Base-by-base conservation (phyloP, 345 rosid species). In the Salix koriyanagi region DNA sequence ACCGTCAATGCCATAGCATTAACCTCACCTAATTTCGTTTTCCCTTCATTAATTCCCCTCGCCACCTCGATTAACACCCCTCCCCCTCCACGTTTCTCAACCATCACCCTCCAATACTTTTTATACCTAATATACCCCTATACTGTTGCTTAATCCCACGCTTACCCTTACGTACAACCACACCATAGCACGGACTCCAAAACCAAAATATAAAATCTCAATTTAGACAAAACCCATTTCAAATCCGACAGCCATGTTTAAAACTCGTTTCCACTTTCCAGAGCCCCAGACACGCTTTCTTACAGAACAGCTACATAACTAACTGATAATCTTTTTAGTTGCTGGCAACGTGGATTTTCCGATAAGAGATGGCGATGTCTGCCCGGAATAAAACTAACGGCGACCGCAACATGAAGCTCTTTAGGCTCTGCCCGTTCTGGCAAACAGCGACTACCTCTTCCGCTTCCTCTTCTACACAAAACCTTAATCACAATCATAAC, bases 351-450 rank as follows among this genome's bases (percentile, higher is more conserved):
- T 23, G 21, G 23, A 28, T 54, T 65, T 64, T 2, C 56, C 76
- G 67, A 79, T 69, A 4, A 65, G 26, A 60, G 72, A 95, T 95
- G 99, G 91, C 91, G 25, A 81, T 91, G 70, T 76, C 81, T 64
- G 88, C 84, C 85, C 71, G 86, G 76, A 83, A 71, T 41, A 86
- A 80, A 80, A 79, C 86, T 12, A 81, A 70, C 79, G 78, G 80
- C 7, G 71, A 44, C 50, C 28, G 15, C 25, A 86, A 83, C n/a
- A 69, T 75, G 85, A 92, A 88, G 79, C 71, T 85, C 39, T 91
- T 91, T 78, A 52, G 91, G 32, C 79, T 95, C 34, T 95, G 96
- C 19, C 90, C 93, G 28, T 93, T 95, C 42, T 95, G 98, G 99
- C 94, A 84, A 72, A 73, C 87, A 65, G 79, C 79, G 52, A 81